Evolutionary conservation across 2,329 filamentous ascomycete genomes (phyloP).

Genomic region (Trichoderma harzianum): DNA sequence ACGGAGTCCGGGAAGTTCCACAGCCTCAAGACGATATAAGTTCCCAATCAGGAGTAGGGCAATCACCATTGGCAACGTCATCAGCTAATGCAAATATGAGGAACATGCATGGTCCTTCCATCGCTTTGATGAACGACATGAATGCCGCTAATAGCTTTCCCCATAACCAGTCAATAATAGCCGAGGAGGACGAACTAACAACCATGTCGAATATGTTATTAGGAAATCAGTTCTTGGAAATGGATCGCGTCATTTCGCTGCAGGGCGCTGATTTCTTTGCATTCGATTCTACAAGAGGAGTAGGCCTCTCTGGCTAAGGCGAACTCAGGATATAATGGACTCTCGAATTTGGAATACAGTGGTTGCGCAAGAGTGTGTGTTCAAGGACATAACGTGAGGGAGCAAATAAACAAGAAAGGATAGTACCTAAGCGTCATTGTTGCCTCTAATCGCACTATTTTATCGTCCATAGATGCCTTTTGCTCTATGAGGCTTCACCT

Average conservation of each 20-base stretch:
- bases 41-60: background rate
- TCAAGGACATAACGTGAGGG: background rate
- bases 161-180: background rate
- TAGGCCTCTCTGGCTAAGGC: background rate
- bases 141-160: background rate
- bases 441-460: background rate
- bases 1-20: background rate
- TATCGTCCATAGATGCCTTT: background rate
- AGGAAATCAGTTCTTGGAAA: background rate
- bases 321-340: background rate
- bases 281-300: background rate
- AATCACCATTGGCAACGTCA: background rate
- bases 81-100: background rate
- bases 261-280: background rate
- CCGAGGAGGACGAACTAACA: background rate
- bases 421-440: rapidly evolving
- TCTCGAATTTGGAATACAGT: background rate
- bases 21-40: background rate
- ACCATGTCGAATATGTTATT: background rate
- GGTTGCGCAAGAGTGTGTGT: background rate
- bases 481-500: background rate
- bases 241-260: background rate
- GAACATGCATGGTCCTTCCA: background rate
- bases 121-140: background rate
- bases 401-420: background rate